Conservation (phyloP, 108 stramenopile species). For the Epithemia pelagica region DNA sequence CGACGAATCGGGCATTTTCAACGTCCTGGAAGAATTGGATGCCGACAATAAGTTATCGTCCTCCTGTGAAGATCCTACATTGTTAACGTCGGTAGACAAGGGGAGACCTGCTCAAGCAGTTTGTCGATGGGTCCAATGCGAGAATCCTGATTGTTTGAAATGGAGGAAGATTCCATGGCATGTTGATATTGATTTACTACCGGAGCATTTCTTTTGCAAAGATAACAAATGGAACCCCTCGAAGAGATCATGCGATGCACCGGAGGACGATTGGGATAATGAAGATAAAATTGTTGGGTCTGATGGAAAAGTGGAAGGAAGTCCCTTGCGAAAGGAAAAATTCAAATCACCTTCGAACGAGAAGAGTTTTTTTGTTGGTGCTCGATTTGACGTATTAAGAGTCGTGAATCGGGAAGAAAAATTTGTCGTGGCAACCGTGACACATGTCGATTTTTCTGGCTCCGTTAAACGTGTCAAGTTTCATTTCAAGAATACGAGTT, state of each 20-base stretch:
- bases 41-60: conserved; percentile 10
- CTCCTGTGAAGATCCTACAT: conserved; percentile 22
- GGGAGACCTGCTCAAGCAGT: conserved; percentile 83
- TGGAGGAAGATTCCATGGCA: conserved; percentile 87
- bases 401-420: conserved; percentile 23
- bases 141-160: conserved; percentile 79
- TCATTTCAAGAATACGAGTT: conserved; percentile 45
- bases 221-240: conserved; percentile 79
- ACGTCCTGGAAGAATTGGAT: conserved; percentile 35
- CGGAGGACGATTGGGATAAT: conserved; percentile 81
- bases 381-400: conserved; percentile 62
- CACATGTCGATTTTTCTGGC: conserved; percentile 52
- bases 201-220: conserved; percentile 80
- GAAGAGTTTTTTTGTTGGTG: conserved; percentile 8
- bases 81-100: conserved; percentile 70
- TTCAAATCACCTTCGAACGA: conserved; percentile 6
- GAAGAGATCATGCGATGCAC: conserved; percentile 56
- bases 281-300: conserved; percentile 17
- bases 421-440: conserved; percentile 51
- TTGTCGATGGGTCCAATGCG: conserved; percentile 90
- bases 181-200: conserved; percentile 72
- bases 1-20: conserved; percentile 56
- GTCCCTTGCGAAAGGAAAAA: conserved; percentile 7
- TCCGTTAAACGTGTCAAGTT: conserved; percentile 54
- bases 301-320: conserved; percentile 14